phyloP scores from a whole-genome alignment of 257 asterid species.

The Rehmannia glutinosa region DNA sequence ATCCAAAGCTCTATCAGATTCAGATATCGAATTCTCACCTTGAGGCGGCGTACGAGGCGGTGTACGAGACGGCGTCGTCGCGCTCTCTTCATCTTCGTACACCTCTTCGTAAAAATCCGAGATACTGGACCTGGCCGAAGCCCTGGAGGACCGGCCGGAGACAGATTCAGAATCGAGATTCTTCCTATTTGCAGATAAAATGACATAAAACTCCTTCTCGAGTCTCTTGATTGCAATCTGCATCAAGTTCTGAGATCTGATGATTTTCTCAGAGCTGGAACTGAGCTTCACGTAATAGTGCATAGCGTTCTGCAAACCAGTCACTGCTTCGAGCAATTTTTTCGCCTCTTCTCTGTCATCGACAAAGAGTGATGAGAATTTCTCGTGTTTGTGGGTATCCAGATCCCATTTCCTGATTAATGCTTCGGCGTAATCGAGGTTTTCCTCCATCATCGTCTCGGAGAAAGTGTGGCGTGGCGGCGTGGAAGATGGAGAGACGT shows the following conservation, averaged over 20 bases:
- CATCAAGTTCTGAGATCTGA: slow-evolving; percentile 53
- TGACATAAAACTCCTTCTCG: slow-evolving; percentile 51
- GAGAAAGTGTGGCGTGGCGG: slow-evolving; percentile 34
- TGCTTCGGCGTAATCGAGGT: slow-evolving; percentile 36
- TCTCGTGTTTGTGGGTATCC: slow-evolving; percentile 12
- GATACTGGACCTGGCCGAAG: slow-evolving; percentile 20
- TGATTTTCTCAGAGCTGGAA: slow-evolving; percentile 35
- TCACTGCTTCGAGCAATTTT: slow-evolving; percentile 33
- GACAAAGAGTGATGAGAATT: slow-evolving; percentile 27
- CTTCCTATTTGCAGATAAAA: slow-evolving; percentile 33
- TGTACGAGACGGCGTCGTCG: slow-evolving; percentile 17
- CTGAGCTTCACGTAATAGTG: slow-evolving; percentile 28
- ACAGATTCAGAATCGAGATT: slow-evolving; percentile 46
- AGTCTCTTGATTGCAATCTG: slow-evolving; percentile 50
- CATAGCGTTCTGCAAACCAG: slow-evolving; percentile 41
- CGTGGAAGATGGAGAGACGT: slow-evolving; percentile 25
- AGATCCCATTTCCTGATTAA: slow-evolving; percentile 40
- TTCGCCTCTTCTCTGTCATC: slow-evolving; percentile 31
- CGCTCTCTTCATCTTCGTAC: slow-evolving; percentile 24
- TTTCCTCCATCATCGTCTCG: slow-evolving; percentile 42
- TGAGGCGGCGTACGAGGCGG: slow-evolving; percentile 32
- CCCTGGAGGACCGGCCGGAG: slow-evolving; percentile 22
- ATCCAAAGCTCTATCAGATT: slow-evolving; percentile 27
- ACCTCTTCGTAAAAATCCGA: slow-evolving; percentile 28
- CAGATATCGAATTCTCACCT: slow-evolving; percentile 4